Base-by-base conservation (phyloP, 2,329 filamentous ascomycete genomes). In the Bipolaris bicolor region DNA sequence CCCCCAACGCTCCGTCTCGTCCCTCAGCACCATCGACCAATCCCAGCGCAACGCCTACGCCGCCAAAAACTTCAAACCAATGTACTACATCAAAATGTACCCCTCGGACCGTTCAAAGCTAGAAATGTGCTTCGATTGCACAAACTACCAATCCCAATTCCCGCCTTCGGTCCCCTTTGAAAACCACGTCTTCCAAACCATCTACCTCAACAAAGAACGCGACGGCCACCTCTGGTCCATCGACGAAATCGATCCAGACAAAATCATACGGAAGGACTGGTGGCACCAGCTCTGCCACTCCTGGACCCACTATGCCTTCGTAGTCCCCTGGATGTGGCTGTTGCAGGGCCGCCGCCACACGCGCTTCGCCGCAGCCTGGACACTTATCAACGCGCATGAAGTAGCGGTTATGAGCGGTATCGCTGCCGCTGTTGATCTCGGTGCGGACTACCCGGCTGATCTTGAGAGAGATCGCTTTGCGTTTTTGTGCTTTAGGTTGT, bases 101-200 rank as follows among this genome's bases (percentile, higher is more conserved):
- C 74, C 79, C 0, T 58, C 81, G 13, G 82, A 88, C 63, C 79
- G 80, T 1, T 82, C 78, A 2, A 84, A 86, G 71, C 82, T 81
- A 34, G 84, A 85, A 70, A 86, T 80, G 82, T 88, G 84, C 55
- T 92, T 91, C 75, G 88, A 92, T 73, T 90, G 87, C 76, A 88
- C 86, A 36, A 90, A 90, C 71, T 91, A 91, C 75, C 89, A 92
- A 71, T 82, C 87, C 43, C 89, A 91, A 69, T 89, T 92, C 61
- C 74, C 75, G 5, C 85, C 86, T 1, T 73, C 79, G 1, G 78
- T 84, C 0, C 79, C 81, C 0, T 82, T 84, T 50, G 81, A 85
- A 24, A 80, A 84, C 49, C 88, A 90, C 65, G 83, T 91, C 15
- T 91, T 90, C 71, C 88, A 92, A 64, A 88, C 84, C 7, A 89